phyloP scores from a whole-genome alignment of 2,329 filamentous ascomycete genomes.

The Daldinia sp. region DNA sequence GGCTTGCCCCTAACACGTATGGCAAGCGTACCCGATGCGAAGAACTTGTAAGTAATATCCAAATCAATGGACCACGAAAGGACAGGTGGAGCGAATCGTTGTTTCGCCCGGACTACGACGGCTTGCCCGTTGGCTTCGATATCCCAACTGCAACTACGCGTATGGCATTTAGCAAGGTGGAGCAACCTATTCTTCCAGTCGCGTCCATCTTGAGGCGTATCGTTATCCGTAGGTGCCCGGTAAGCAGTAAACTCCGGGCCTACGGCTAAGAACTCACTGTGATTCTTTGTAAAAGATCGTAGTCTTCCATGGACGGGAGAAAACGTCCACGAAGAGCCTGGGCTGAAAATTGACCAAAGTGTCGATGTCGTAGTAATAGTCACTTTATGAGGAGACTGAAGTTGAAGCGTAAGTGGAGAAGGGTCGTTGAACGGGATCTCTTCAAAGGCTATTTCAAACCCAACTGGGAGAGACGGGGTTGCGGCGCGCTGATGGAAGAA shows the following conservation, averaged over 20 bases:
- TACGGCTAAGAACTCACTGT: constrained; percentile 43
- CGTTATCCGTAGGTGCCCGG: constrained; percentile 75
- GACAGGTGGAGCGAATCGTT: constrained; percentile 70
- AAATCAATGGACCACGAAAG: constrained; percentile 70
- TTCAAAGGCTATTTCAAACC: constrained; percentile 50
- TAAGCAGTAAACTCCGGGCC: constrained; percentile 60
- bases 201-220: constrained; percentile 65
- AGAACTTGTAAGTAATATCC: constrained; percentile 68
- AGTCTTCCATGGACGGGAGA: constrained; percentile 46
- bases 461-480: constrained; percentile 43
- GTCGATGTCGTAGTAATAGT: constrained; percentile 42
- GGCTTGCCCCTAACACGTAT: constrained; percentile 63
- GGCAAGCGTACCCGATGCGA: constrained; percentile 57
- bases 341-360: constrained; percentile 45
- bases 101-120: constrained; percentile 59
- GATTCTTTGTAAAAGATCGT: constrained; percentile 47
- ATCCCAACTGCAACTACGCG: constrained; percentile 49
- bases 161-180: constrained; percentile 57
- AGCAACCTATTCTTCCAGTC: constrained; percentile 66
- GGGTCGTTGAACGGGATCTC: constrained; percentile 43
- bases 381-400: constrained; percentile 33
- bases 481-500: constrained; percentile 46
- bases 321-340: constrained; percentile 47
- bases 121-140: constrained; percentile 43
- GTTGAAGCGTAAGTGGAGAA: constrained; percentile 10